Conservation (phyloP, 192 early-diverging fungal genomes). For the Bifiguratus adelaidae region DNA sequence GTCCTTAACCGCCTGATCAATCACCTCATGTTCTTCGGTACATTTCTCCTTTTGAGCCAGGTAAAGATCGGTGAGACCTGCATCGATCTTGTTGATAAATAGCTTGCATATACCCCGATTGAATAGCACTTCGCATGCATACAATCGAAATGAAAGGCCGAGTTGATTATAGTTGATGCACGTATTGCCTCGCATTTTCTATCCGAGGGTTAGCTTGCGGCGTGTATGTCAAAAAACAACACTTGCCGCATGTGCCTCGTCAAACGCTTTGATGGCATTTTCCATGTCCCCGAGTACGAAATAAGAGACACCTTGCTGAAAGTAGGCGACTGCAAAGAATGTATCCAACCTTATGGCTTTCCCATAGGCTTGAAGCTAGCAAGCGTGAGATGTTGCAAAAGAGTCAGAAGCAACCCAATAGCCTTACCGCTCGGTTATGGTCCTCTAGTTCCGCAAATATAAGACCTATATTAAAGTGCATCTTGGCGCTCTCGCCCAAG, state of each 20-base stretch:
- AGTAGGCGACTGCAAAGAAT: slow-evolving; percentile 88
- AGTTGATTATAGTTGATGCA: slow-evolving; percentile 94
- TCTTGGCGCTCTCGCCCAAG: slow-evolving; percentile 87
- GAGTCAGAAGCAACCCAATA: neutral
- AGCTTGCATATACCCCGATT: slow-evolving; percentile 82
- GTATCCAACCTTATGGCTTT: slow-evolving; percentile 69
- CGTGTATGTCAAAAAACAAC: slow-evolving; percentile 1
- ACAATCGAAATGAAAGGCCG: slow-evolving; percentile 84
- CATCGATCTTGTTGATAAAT: slow-evolving; percentile 58
- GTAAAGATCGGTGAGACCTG: slow-evolving; percentile 64
- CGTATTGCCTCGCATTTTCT: slow-evolving; percentile 73
- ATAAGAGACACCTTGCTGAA: slow-evolving; percentile 79
- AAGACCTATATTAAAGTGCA: slow-evolving; percentile 94
- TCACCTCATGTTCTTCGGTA: slow-evolving; percentile 58
- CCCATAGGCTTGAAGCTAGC: slow-evolving; percentile 36
- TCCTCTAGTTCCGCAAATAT: slow-evolving; percentile 63
- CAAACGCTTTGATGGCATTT: slow-evolving; percentile 67
- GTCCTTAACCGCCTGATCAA: slow-evolving; percentile 52
- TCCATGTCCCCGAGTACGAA: slow-evolving; percentile 63
- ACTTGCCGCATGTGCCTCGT: slow-evolving; percentile 63
- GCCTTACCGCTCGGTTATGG: slow-evolving; percentile 70
- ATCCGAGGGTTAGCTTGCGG: neutral
- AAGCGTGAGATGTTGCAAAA: neutral
- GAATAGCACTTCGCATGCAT: slow-evolving; percentile 81
- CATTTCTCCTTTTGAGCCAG: slow-evolving; percentile 46